Conservation (phyloP, 2,329 filamentous ascomycete genomes). For the Aplosporella prunicola region DNA sequence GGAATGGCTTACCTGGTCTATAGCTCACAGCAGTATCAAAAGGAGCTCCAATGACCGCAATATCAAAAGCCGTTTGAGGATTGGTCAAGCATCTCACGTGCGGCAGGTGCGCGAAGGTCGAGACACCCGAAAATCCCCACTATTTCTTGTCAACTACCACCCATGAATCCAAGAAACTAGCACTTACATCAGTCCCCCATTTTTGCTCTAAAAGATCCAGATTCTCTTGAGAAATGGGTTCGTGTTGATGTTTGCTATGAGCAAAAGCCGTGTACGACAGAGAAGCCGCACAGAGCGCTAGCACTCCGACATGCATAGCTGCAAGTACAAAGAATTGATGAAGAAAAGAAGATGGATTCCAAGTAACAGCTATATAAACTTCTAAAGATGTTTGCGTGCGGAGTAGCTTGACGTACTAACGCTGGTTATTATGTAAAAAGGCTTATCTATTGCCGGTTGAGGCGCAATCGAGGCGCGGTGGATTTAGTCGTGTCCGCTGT, state of each 20-base stretch:
- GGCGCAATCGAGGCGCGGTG: too few relatives aligned
- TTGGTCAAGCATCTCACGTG: slow-evolving; percentile 40
- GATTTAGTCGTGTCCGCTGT: too few relatives aligned
- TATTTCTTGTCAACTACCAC: slow-evolving; percentile 23
- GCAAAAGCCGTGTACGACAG: slow-evolving; percentile 17
- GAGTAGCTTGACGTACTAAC: too few relatives aligned
- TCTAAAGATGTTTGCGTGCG: slow-evolving; percentile 5
- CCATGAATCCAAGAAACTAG: background rate
- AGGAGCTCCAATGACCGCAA: slow-evolving; percentile 40
- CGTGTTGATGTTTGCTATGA: slow-evolving; percentile 20
- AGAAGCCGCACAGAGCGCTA: slow-evolving; percentile 4
- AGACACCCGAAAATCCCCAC: slow-evolving; percentile 65
- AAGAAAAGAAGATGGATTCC: background rate
- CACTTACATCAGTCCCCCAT: slow-evolving; percentile 32
- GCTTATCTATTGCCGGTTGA: background rate
- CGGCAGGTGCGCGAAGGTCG: slow-evolving; percentile 41
- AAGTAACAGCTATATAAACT: background rate
- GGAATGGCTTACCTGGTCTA: slow-evolving; percentile 30
- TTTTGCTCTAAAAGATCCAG: slow-evolving; percentile 28
- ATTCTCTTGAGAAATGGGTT: slow-evolving; percentile 20
- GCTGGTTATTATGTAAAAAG: background rate
- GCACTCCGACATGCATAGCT: slow-evolving; percentile 5
- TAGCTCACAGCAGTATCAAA: slow-evolving; percentile 43
- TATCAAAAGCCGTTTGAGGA: slow-evolving; percentile 36
- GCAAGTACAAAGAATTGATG: background rate